These are phyloP conservation scores for Brassica nigra DNA, from an alignment of 345 rosid species.

Conservation along the genomic window DNA sequence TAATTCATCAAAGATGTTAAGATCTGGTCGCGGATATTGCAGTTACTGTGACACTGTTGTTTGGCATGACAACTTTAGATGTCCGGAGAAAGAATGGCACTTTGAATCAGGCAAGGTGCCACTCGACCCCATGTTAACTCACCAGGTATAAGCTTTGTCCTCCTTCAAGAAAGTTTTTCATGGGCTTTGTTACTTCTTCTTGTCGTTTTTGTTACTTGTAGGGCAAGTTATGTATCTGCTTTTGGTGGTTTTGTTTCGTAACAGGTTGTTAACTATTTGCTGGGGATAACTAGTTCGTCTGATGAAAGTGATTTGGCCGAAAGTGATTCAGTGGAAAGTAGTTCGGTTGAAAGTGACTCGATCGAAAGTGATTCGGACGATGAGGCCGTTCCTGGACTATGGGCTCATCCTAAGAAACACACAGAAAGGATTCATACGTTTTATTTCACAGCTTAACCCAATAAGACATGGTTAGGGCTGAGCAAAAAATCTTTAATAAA, in stretches of 20 bases:
- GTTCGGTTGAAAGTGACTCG: background rate
- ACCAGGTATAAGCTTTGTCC: slow-evolving; percentile 13
- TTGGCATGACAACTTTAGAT: slow-evolving; percentile 35
- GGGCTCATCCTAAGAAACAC: slow-evolving; percentile 16
- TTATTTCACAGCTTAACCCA: background rate
- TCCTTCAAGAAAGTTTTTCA: background rate
- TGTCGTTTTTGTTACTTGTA: background rate
- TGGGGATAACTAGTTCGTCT: slow-evolving; percentile 17
- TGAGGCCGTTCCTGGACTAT: slow-evolving; percentile 25
- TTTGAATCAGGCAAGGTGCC: slow-evolving; percentile 10
- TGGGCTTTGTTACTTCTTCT: background rate
- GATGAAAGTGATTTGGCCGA: slow-evolving; percentile 12
- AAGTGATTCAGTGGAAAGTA: background rate
- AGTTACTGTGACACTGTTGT: slow-evolving; percentile 42
- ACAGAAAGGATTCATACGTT: background rate
- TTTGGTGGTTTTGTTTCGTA: slow-evolving; percentile 8
- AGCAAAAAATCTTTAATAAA: too few species aligned
- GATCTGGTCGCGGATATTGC: slow-evolving; percentile 66
- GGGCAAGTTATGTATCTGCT: background rate
- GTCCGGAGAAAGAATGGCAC: slow-evolving; percentile 29
- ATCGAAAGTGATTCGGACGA: slow-evolving; percentile 9
- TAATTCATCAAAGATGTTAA: slow-evolving; percentile 45
- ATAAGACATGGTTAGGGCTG: background rate
- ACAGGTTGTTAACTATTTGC: slow-evolving; percentile 28
- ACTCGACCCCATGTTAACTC: slow-evolving; percentile 18